Evolutionary conservation across 208 protist genomes (phyloP).

Genomic region (Acanthamoeba triangularis): DNA sequence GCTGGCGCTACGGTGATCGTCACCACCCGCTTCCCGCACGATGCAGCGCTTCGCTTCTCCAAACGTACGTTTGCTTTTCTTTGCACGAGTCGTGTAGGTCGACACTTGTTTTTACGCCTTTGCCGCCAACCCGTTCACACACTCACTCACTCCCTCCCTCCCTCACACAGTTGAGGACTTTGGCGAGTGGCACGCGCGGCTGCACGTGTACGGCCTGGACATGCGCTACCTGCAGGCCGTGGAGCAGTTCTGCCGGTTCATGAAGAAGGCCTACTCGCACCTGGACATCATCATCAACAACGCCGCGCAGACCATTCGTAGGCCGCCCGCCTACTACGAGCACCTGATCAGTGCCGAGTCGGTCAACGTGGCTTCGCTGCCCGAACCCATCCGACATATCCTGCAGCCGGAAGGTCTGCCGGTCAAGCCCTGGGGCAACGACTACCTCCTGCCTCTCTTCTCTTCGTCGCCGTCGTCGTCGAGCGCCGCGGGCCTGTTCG

Average conservation of each 20-base stretch:
- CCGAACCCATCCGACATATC: slow-evolving; percentile 74
- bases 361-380: neutral
- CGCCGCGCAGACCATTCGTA: slow-evolving; percentile 21
- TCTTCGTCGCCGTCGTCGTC: neutral
- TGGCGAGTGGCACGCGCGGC: slow-evolving; percentile 93
- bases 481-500: neutral
- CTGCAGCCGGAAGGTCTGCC: neutral
- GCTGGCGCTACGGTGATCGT: slow-evolving; percentile 87
- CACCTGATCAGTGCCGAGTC: slow-evolving; percentile 94
- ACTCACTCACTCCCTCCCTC: no score
- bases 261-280: slow-evolving; percentile 56
- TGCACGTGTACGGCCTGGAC: slow-evolving; percentile 96
- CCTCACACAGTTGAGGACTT: slow-evolving; percentile 94
- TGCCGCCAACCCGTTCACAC: neutral
- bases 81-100: slow-evolving; percentile 90
- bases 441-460: slow-evolving; percentile 47
- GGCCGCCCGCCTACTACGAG: slow-evolving; percentile 96
- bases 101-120: slow-evolving; percentile 78
- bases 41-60: slow-evolving; percentile 93
- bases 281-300: slow-evolving; percentile 73
- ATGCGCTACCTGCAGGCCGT: slow-evolving; percentile 96
- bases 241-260: slow-evolving; percentile 95
- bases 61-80: neutral
- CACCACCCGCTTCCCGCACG: slow-evolving; percentile 89
- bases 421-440: slow-evolving; percentile 58